Evolutionary conservation across 768 basidiomycete genomes (phyloP), one percentile per base, ranked within the genome.

Genomic region (Lentinula guzmanii): DNA sequence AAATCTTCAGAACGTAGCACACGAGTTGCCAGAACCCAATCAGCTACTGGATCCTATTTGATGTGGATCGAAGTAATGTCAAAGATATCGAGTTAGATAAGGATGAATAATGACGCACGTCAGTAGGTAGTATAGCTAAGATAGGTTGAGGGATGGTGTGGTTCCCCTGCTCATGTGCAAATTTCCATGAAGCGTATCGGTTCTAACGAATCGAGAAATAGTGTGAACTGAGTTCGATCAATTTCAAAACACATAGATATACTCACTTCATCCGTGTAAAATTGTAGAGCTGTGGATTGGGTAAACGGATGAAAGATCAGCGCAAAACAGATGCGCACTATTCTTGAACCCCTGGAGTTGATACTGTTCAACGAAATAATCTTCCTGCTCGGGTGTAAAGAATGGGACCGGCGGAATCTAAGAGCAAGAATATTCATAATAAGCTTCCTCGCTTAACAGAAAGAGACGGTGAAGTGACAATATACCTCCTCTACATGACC

Each of bases 311-410:
- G 4, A 16, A 39, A 39, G n/a, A 45, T 16, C 11, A 52, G 15
- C 28, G 33, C 33, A 24, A 10, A 42, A 31, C 9, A 24, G 34
- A n/a, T 11, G 74, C 86, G 24, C 64, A 90, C 90, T 87, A 60
- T 84, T 68, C 55, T 76, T 73, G 66, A 90, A 90, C 0, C 85
- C 83, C 64, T 84, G 85, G 9, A 74, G 72, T 43, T 67, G 67
- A 64, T 82, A 90, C 63, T 86, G 82, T 55, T 87, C 79, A 0
- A 89, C 80, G 62, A 89, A 82, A 66, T 90, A 90, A 65, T 86
- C 82, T 66, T 91, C 89, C 69, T 91, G 86, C 9, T 80, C 79
- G 0, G 66, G 46, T 0, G 80, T 78, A 48, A 90, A 80, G 71
- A 85, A 90, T 0, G 84, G 81, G 52, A 88, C 77, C 0, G 82